Evolutionary conservation across 306 rosid genomes (phyloP).

Genomic region (Cercis canadensis): DNA sequence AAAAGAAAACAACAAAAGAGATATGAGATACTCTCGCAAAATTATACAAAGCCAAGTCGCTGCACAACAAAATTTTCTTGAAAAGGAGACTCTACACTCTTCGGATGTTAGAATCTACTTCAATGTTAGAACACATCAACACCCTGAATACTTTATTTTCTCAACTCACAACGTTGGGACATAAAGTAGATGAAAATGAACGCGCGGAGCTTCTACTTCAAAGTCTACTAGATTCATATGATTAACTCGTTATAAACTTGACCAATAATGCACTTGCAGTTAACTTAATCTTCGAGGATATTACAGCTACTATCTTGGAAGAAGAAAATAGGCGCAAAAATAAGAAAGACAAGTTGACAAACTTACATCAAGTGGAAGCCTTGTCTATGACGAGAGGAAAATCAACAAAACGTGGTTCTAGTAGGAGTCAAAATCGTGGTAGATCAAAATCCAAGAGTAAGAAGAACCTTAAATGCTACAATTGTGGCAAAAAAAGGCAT

Average conservation of each 20-base stretch:
- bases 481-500: conserved; percentile 8
- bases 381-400: neutral
- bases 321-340: neutral
- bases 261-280: neutral
- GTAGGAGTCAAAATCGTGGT: conserved; percentile 2
- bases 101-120: neutral
- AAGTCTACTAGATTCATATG: neutral
- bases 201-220: neutral
- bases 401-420: neutral
- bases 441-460: neutral
- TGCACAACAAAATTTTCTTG: neutral
- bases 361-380: neutral
- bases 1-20: too few species aligned
- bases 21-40: neutral
- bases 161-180: neutral
- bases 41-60: neutral
- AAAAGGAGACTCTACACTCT: conserved; percentile 3
- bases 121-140: neutral
- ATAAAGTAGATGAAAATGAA: neutral
- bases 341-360: neutral
- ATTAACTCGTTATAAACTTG: too few species aligned
- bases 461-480: conserved; percentile 14
- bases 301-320: too few species aligned
- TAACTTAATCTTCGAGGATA: too few species aligned
- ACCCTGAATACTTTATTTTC: conserved; percentile 4